A percentile compares a stretch with the other conserved stretches of the same genome.
These are phyloP conservation scores for Dinochytrium kinnereticum DNA, from an alignment of 371 early-diverging fungal genomes.

Conservation along the genomic window DNA sequence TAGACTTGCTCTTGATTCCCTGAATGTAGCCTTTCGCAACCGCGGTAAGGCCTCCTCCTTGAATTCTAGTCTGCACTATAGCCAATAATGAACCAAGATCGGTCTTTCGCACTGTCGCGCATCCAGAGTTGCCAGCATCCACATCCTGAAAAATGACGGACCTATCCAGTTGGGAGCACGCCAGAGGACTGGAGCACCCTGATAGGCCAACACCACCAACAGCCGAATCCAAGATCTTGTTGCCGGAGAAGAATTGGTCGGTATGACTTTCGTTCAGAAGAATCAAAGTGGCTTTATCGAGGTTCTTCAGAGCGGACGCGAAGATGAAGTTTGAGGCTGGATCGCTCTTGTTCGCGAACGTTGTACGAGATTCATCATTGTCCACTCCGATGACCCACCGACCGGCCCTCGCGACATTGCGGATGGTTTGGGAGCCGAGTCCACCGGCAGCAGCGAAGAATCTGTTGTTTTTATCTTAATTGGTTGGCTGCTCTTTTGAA, in stretches of 20 bases:
- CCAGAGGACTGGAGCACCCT: conserved; percentile 10
- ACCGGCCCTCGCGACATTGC: background rate
- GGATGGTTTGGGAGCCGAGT: conserved; percentile 15
- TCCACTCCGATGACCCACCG: conserved; percentile 29
- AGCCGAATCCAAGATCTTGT: conserved; percentile 19
- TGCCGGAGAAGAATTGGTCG: conserved; percentile 11
- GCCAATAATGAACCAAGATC: background rate
- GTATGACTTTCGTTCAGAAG: background rate
- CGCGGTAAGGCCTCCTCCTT: background rate
- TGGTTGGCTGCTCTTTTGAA: background rate
- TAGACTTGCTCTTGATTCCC: background rate
- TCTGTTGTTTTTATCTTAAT: background rate
- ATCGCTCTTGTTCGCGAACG: conserved; percentile 19
- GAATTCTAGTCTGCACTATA: background rate
- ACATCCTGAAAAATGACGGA: background rate
- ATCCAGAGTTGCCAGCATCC: background rate
- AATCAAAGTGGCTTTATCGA: conserved; percentile 7
- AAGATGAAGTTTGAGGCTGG: conserved; percentile 9
- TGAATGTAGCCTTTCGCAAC: background rate
- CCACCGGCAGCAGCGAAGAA: conserved; percentile 27
- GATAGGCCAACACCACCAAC: conserved; percentile 27
- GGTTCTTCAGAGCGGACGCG: conserved; percentile 8
- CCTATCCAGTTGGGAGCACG: background rate
- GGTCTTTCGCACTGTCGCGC: background rate
- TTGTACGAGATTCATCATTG: conserved; percentile 12